Percentiles rank a stretch among this genome's conserved stretches.
Evolutionary conservation across 208 protist species (phyloP).

Genomic region (Angomonas ambiguus): DNA sequence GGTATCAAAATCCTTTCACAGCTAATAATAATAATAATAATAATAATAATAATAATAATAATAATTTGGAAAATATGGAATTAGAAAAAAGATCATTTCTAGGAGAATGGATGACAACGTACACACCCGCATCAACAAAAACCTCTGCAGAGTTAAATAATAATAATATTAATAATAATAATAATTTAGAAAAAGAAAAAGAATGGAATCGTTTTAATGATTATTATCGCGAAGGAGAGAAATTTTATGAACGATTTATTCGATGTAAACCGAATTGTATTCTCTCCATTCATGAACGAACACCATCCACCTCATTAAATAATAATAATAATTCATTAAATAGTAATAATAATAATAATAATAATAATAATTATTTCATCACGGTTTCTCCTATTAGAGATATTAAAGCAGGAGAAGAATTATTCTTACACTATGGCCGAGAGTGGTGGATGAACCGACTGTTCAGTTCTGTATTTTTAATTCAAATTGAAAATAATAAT

Average conservation of each 20-base stretch:
- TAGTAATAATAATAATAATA: slow-evolving; percentile 1
- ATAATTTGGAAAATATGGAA: not conserved
- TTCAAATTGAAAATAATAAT: slow-evolving; percentile 6
- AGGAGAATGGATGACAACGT: not conserved
- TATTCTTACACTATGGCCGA: slow-evolving; percentile 80
- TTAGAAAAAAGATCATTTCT: not conserved
- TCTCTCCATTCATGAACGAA: too few relatives aligned
- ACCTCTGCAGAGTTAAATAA: not conserved
- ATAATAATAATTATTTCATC: slow-evolving; percentile 25
- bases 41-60: too few relatives aligned
- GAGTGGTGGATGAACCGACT: slow-evolving; percentile 84
- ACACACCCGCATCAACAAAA: not conserved
- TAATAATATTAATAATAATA: slow-evolving; percentile 1
- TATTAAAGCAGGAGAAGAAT: slow-evolving; percentile 61
- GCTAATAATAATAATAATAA: too few relatives aligned
- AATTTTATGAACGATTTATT: too few relatives aligned
- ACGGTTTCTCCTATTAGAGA: slow-evolving; percentile 61
- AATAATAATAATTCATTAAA: not conserved
- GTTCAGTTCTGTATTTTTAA: slow-evolving; percentile 56
- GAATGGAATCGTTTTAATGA: not conserved
- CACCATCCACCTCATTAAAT: not conserved
- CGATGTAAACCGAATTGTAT: slow-evolving; percentile 5
- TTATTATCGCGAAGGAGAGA: too few relatives aligned
- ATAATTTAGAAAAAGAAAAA: not conserved
- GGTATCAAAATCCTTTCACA: too few relatives aligned